These are phyloP conservation scores for Pythium folliculosum DNA, from an alignment of 352 stramenopile genomes.

Conservation along the genomic window DNA sequence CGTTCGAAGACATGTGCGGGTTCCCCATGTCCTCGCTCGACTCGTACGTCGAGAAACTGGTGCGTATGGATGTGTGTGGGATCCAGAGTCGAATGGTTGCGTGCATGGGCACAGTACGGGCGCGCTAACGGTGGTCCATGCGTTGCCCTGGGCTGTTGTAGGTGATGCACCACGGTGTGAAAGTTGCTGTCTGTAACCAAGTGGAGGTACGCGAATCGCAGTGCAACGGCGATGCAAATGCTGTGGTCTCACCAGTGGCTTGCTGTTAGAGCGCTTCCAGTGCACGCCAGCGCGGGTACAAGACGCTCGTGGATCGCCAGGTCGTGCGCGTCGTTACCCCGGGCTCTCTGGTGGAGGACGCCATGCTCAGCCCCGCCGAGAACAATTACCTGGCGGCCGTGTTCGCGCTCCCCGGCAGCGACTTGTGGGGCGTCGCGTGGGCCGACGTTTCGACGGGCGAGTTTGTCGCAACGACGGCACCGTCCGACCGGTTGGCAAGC, in stretches of 20 bases:
- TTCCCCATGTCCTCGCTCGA: constrained; percentile 74
- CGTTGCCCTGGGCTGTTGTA: constrained; percentile 12
- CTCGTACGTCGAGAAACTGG: constrained; percentile 81
- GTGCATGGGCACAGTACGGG: not conserved
- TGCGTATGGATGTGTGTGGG: constrained; percentile 22
- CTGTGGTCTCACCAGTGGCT: not conserved
- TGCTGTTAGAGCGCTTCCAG: constrained; percentile 41
- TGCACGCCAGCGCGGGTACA: constrained; percentile 58
- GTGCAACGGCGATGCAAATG: not conserved
- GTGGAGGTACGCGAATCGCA: constrained; percentile 47
- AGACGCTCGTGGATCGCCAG: constrained; percentile 68
- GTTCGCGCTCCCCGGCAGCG: constrained; percentile 28
- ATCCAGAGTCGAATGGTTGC: too few species aligned
- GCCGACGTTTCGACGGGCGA: constrained; percentile 78
- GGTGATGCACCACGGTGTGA: constrained; percentile 83
- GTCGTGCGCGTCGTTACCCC: constrained; percentile 79
- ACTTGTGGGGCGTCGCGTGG: constrained; percentile 64
- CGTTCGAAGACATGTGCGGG: constrained; percentile 74
- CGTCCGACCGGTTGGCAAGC: constrained; percentile 57
- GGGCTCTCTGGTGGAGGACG: constrained; percentile 73
- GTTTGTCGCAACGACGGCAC: constrained; percentile 65
- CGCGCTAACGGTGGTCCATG: not conserved
- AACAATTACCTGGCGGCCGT: constrained; percentile 81
- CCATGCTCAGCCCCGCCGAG: constrained; percentile 73
- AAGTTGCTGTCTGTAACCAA: constrained; percentile 86